Conservation (phyloP, 2,329 filamentous ascomycete species). For the Madurella fahalii region DNA sequence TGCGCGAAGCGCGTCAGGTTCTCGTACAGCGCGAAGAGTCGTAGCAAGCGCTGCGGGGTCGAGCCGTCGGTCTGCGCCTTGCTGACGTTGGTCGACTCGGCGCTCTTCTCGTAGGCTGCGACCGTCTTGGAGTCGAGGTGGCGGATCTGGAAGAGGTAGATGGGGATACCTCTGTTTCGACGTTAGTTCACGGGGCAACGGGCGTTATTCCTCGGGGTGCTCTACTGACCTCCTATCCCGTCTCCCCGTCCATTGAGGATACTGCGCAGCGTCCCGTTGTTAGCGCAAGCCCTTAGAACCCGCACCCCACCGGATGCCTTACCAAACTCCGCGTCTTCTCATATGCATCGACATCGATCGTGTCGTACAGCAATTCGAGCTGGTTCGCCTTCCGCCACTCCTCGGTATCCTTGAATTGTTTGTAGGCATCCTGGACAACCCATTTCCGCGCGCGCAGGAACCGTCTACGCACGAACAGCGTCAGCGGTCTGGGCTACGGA, state of each 20-base stretch:
- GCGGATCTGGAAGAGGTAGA: conserved; percentile 86
- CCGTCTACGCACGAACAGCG: conserved; percentile 49
- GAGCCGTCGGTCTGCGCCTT: conserved; percentile 63
- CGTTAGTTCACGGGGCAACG: neutral
- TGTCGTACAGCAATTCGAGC: conserved; percentile 75
- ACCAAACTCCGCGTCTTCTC: conserved; percentile 76
- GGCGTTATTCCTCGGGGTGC: neutral
- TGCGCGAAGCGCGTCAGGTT: conserved; percentile 84
- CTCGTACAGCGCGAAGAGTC: conserved; percentile 90
- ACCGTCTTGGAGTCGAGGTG: conserved; percentile 80
- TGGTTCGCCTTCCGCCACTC: conserved; percentile 79
- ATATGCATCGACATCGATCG: conserved; percentile 80
- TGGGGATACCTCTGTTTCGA: conserved; percentile 69
- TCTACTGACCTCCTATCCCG: conserved; percentile 59
- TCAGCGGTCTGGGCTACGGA: neutral
- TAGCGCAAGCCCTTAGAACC: neutral
- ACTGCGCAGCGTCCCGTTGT: conserved; percentile 46
- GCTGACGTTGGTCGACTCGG: conserved; percentile 50
- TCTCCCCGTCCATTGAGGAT: conserved; percentile 92
- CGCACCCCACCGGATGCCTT: conserved; percentile 9
- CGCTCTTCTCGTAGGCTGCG: conserved; percentile 67
- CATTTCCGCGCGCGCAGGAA: conserved; percentile 84
- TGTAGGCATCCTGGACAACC: conserved; percentile 69
- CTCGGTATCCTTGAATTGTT: conserved; percentile 84
- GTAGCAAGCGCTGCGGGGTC: conserved; percentile 70